Base-by-base conservation (phyloP, 257 asterid genomes). In the Mitragyna speciosa region DNA sequence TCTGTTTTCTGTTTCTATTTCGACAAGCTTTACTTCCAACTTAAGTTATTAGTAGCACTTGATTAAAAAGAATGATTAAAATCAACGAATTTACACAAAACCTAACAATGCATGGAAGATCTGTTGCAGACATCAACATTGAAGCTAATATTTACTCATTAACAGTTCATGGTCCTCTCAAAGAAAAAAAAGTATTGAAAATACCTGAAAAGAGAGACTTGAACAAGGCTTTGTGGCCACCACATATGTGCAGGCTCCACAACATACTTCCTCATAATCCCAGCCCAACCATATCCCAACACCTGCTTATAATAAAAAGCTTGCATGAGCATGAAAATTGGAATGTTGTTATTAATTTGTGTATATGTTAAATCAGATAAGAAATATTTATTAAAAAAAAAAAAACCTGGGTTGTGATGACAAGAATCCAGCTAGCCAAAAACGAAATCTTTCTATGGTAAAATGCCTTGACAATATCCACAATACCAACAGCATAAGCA, bases 271-370 rank as follows among this genome's bases (percentile, higher is more conserved):
- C 90, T 86, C 84, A 88, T 2, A 45, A 90, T 79, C 41, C 94
- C 92, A 73, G 94, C 91, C 89, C 91, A 90, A 19, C 94, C 94
- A 80, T 90, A 90, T 51, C 94, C 94, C 75, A 90, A 47, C 28
- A 90, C 85, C 91, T 88, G 88, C 63, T 33, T 33, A 47, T 56
- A 61, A 33, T 52, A 22, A 11, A 2, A 56, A 24, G 63, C 16
- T 43, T 2, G 45, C 45, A 76, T 68, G 48, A 26, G n/a, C 26
- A 54, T 36, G 39, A 36, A 36, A 36, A 36, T 36, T 36, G 39
- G 39, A 36, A 36, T 36, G 39, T 1, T 36, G 39, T 36, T 36
- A 36, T 36, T 36, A 36, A 1, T 36, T 36, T 36, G 4, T 36
- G 39, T 36, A 36, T 36, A 36, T 36, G 39, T 36, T 36, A 36